phyloP scores from a whole-genome alignment of 2,329 filamentous ascomycete species.

The Aspergillus caelatus region DNA sequence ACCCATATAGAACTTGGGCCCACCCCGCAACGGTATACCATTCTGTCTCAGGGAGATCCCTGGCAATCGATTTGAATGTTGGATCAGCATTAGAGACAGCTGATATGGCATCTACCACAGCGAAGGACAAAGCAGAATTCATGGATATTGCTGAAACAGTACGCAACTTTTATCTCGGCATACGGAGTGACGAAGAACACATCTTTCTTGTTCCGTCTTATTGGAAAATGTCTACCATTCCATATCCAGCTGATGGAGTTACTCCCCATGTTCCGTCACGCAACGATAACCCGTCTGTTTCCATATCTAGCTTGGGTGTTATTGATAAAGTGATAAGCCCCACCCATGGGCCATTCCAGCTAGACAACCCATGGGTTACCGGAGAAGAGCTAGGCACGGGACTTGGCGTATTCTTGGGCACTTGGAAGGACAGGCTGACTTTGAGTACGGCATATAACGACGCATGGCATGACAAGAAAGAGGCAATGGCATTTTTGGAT shows the following conservation, averaged over 20 bases:
- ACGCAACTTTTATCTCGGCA: conserved; percentile 21
- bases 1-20: conserved; percentile 19
- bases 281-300: conserved; percentile 24
- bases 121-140: conserved; percentile 11
- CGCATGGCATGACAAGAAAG: conserved; percentile 42
- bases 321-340: conserved; percentile 40
- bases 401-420: conserved; percentile 45
- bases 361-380: conserved; percentile 48
- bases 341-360: conserved; percentile 28
- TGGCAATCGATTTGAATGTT: conserved; percentile 24
- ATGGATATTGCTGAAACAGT: conserved; percentile 13
- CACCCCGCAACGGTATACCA: conserved; percentile 28
- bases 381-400: conserved; percentile 49
- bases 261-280: conserved; percentile 19
- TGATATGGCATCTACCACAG: neutral
- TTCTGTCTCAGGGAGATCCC: conserved; percentile 26
- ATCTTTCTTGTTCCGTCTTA: conserved; percentile 22
- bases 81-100: neutral
- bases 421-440: conserved; percentile 38
- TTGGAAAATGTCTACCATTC: conserved; percentile 23
- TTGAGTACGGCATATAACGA: conserved; percentile 49
- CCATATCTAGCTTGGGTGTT: conserved; percentile 27
- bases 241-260: conserved; percentile 18
- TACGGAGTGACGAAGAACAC: conserved; percentile 24
- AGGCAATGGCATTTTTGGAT: conserved; percentile 21